Conservation (phyloP, 2,329 filamentous ascomycete species). For the Apiospora koreana region DNA sequence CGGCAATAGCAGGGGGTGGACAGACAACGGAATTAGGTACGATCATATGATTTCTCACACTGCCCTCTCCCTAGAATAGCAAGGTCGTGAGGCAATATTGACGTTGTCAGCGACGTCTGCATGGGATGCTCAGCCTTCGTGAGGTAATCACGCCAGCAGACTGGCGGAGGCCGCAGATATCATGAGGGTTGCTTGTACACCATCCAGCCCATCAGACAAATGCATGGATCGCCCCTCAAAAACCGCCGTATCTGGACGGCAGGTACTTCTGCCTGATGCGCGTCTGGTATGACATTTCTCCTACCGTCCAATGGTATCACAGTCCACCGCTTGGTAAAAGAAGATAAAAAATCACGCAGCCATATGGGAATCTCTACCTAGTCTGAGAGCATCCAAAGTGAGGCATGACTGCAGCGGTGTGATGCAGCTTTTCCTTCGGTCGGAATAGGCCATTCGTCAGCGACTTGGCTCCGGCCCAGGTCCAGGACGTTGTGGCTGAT, state of each 20-base stretch:
- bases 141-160: neutral
- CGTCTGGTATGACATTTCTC: neutral
- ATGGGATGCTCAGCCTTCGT: neutral
- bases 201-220: neutral
- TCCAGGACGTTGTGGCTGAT: neutral
- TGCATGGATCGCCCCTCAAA: neutral
- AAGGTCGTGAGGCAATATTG: neutral
- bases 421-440: neutral
- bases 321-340: neutral
- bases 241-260: neutral
- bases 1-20: neutral
- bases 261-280: neutral
- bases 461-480: neutral
- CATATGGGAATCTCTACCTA: neutral
- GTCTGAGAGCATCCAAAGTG: neutral
- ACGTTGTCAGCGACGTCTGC: neutral
- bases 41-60: conserved; percentile 1
- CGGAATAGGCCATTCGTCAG: neutral
- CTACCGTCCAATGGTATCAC: neutral
- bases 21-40: neutral
- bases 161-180: neutral
- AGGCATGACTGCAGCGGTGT: conserved; percentile 3
- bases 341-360: neutral
- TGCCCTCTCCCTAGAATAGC: neutral
- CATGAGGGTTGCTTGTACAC: neutral